These are phyloP conservation scores for Aspergillus oerlinghausenensis DNA, from an alignment of 2,329 filamentous ascomycete genomes.

Conservation along the genomic window DNA sequence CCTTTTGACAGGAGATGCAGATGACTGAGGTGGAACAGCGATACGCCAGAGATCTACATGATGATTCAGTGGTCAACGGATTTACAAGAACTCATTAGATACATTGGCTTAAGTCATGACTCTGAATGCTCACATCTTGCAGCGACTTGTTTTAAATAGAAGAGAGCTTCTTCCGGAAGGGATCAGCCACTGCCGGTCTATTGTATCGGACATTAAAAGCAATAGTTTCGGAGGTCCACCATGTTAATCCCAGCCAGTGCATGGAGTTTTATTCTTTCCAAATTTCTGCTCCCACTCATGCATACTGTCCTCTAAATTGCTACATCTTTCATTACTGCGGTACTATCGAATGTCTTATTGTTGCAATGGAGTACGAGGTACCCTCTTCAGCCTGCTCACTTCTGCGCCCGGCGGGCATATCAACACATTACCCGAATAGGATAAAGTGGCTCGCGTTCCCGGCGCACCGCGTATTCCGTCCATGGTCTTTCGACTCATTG, in stretches of 20 bases:
- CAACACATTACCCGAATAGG: slow-evolving; percentile 33
- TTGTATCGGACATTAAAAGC: background rate
- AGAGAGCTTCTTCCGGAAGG: background rate
- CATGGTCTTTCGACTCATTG: slow-evolving; percentile 5
- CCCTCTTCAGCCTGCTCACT: background rate
- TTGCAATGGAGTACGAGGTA: background rate
- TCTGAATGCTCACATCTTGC: background rate
- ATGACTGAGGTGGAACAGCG: background rate
- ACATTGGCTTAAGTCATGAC: background rate
- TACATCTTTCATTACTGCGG: background rate
- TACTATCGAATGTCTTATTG: background rate
- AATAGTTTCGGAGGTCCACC: background rate
- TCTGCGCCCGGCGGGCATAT: slow-evolving; percentile 6
- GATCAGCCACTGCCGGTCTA: background rate
- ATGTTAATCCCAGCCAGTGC: background rate
- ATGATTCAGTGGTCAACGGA: background rate
- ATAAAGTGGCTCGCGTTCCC: slow-evolving; percentile 36
- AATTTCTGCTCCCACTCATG: background rate
- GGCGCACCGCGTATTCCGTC: slow-evolving; percentile 13
- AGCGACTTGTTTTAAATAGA: background rate
- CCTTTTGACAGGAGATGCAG: background rate
- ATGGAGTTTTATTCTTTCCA: background rate
- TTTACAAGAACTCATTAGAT: background rate
- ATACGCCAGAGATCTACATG: background rate
- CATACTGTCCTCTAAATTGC: background rate